Conservation (phyloP, 768 basidiomycete species). For the Mycena maculata region DNA sequence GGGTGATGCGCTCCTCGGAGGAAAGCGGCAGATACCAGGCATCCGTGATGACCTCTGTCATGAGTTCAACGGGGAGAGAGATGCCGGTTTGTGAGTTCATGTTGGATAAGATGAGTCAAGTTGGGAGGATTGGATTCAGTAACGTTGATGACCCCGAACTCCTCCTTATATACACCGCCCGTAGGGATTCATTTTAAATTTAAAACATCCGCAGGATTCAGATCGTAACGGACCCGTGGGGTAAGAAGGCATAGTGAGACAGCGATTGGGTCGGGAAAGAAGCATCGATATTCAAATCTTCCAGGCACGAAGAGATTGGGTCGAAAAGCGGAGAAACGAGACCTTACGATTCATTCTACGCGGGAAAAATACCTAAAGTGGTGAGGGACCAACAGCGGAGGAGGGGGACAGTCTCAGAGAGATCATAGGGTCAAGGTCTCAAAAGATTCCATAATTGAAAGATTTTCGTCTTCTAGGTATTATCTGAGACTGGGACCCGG, state of each 20-base stretch:
- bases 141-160: neutral
- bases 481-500: too few relatives aligned
- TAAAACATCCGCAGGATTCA: slow-evolving; percentile 1
- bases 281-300: neutral
- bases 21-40: slow-evolving; percentile 36
- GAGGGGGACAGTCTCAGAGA: too few relatives aligned
- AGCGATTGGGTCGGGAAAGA: slow-evolving; percentile 31
- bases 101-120: neutral
- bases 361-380: too few relatives aligned
- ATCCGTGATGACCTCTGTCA: slow-evolving; percentile 28
- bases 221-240: neutral
- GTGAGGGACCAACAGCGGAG: too few relatives aligned
- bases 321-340: slow-evolving; percentile 11
- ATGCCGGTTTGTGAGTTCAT: slow-evolving; percentile 1
- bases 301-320: slow-evolving; percentile 25
- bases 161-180: slow-evolving; percentile 6
- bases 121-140: neutral
- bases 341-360: slow-evolving; percentile 14
- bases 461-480: too few relatives aligned
- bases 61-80: slow-evolving; percentile 36
- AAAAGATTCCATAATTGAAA: too few relatives aligned
- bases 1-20: slow-evolving; percentile 26
- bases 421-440: too few relatives aligned
- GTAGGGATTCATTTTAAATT: neutral
- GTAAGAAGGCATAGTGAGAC: slow-evolving; percentile 10